Evolutionary conservation across 495 filamentous ascomycete genomes (phyloP).

Genomic region (Hypoxylon fragiforme): DNA sequence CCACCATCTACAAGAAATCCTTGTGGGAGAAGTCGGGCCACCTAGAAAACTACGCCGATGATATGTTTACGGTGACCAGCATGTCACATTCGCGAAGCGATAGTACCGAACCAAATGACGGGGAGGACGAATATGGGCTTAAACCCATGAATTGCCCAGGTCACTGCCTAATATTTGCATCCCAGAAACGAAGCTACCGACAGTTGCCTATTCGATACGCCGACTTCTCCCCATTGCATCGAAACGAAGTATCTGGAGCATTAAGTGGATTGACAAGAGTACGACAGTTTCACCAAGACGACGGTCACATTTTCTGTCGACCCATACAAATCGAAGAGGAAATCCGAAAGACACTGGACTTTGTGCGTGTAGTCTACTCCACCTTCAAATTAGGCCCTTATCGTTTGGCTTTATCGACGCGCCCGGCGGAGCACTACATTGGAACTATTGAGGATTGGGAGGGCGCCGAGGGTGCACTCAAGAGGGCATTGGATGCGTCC

Average conservation of each 20-base stretch:
- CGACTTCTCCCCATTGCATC: slow-evolving; percentile 89
- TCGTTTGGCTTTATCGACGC: slow-evolving; percentile 77
- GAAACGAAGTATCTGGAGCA: slow-evolving; percentile 86
- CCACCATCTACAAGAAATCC: slow-evolving; percentile 89
- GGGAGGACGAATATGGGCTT: slow-evolving; percentile 81
- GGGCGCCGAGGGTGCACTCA: slow-evolving; percentile 73
- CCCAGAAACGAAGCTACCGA: slow-evolving; percentile 71
- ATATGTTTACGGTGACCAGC: slow-evolving; percentile 89
- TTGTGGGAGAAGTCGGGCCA: slow-evolving; percentile 90
- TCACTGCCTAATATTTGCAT: slow-evolving; percentile 84
- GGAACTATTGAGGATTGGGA: slow-evolving; percentile 82
- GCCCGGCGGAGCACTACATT: slow-evolving; percentile 76
- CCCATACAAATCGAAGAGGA: slow-evolving; percentile 80
- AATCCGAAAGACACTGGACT: slow-evolving; percentile 76
- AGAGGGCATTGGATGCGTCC: slow-evolving; percentile 65
- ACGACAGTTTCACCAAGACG: slow-evolving; percentile 93
- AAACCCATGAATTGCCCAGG: slow-evolving; percentile 99
- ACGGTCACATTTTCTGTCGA: slow-evolving; percentile 93
- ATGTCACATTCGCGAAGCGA: slow-evolving; percentile 46
- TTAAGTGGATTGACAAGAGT: slow-evolving; percentile 86
- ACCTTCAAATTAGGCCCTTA: slow-evolving; percentile 75
- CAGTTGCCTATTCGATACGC: slow-evolving; percentile 89
- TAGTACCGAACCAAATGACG: slow-evolving; percentile 40
- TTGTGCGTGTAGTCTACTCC: slow-evolving; percentile 76
- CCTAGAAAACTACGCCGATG: slow-evolving; percentile 90